Base-by-base conservation (phyloP, 2,329 filamentous ascomycete genomes). In the Diplodia intermedia region DNA sequence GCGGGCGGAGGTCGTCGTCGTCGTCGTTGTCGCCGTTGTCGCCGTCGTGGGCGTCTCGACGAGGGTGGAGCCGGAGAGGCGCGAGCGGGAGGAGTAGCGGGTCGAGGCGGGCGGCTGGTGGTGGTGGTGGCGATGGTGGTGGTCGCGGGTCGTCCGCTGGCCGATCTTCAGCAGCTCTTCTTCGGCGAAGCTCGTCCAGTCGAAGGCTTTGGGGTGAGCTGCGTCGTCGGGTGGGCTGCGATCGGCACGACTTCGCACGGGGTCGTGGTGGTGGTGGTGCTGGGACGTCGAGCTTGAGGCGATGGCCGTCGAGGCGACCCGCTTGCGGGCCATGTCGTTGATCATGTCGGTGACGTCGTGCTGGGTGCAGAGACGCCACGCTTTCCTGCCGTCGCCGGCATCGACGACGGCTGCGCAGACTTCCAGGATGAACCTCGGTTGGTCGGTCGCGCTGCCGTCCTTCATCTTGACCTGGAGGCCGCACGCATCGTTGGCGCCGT, bases 61-160 rank as follows among this genome's bases (percentile, higher is more conserved):
- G 14, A 63, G 29, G 29, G 60, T 63, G 29, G 60, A 26, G 60
- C 60, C 60, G 31, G 60, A 63, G 60, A 63, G 60, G 47, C 43
- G 60, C 29, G 15, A 9, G 29, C 11, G 36, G 15, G 55, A 29
- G 15, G 55, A 29, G 6, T 55, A 29, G 33, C 20, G 36, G 12
- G 56, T 3, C 23, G 36, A n/a, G 53, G 53, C 29, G 29, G 26
- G 11, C 6, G 6, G 36, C 11, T 38, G 3, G 11, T 33, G 31
- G 14, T 3, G 29, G 15, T 36, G 52, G 15, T 33, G 31, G 14
- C 3, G 29, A 8, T 36, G 52, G 15, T 3, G 49, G 49, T 15
- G 8, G 36, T 43, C n/a, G 53, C 12, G 18, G 31, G 31, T 33
- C 4, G 31, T 7, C 31, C 8, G 31, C 31, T 4, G 31, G 31